Percentiles rank a stretch among this genome's conserved stretches.
Evolutionary conservation across 805 yeast genomes (phyloP).

Genomic region (Schwanniomyces pseudopolymorphus): DNA sequence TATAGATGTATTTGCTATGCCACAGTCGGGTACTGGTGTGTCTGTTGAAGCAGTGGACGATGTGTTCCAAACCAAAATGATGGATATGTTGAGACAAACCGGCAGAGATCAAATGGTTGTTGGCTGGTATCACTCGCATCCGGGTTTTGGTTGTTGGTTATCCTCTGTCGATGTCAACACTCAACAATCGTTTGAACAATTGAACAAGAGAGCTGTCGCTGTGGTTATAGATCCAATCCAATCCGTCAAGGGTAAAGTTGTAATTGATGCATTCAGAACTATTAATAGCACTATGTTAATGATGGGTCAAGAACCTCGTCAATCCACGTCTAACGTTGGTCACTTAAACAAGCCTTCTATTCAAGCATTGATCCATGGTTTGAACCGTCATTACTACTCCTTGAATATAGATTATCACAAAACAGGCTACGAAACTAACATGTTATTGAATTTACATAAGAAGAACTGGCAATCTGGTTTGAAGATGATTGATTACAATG

Average conservation of each 20-base stretch:
- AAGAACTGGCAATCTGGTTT: constrained; percentile 95
- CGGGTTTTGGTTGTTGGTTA: constrained; percentile 99
- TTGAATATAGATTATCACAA: constrained; percentile 92
- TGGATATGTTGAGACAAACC: constrained; percentile 98
- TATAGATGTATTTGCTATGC: constrained; percentile 99
- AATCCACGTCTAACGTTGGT: constrained; percentile 94
- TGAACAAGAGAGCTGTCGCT: constrained; percentile 94
- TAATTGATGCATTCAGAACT: constrained; percentile 95
- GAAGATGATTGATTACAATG: constrained; percentile 70
- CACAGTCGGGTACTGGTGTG: constrained; percentile 97
- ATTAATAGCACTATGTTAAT: constrained; percentile 84
- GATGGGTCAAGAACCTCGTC: constrained; percentile 98
- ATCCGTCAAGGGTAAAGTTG: constrained; percentile 98
- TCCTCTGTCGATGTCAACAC: constrained; percentile 97
- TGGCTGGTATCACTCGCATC: constrained; percentile 99
- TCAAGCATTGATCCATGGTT: constrained; percentile 94
- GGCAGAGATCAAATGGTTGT: constrained; percentile 99
- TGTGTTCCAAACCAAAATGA: constrained; percentile 97
- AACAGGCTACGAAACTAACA: constrained; percentile 87
- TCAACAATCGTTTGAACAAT: constrained; percentile 95
- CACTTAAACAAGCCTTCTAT: constrained; percentile 93
- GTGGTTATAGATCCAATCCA: constrained; percentile 98
- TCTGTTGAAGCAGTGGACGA: constrained; percentile 99
- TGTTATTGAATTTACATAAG: constrained; percentile 92
- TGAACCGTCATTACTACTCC: constrained; percentile 95